Evolutionary conservation across 768 basidiomycete species (phyloP).

Genomic region (Hypholoma fasciculare): DNA sequence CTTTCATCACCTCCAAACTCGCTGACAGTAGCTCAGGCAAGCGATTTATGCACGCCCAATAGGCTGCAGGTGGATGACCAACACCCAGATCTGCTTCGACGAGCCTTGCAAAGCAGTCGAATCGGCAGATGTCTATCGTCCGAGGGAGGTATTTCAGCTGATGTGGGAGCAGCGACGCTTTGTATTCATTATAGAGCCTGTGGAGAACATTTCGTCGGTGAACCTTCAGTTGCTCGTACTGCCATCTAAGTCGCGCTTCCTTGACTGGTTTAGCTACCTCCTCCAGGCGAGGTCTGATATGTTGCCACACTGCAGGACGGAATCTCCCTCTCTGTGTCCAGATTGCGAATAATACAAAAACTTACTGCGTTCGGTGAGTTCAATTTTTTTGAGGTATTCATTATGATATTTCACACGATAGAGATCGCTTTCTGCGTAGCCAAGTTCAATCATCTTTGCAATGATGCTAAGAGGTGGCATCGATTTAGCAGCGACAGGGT

Average conservation of each 20-base stretch:
- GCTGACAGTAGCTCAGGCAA: constrained; percentile 1
- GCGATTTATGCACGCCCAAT: background rate
- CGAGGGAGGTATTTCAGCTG: constrained; percentile 24
- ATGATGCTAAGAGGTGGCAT: background rate
- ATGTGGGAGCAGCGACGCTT: constrained; percentile 15
- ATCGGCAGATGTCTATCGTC: constrained; percentile 14
- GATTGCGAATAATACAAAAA: background rate
- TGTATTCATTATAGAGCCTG: constrained; percentile 17
- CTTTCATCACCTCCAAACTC: background rate
- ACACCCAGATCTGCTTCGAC: background rate
- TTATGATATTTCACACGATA: background rate
- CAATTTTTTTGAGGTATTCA: constrained; percentile 2
- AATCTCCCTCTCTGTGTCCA: background rate
- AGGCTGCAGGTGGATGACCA: background rate
- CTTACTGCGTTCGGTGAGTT: constrained; percentile 28
- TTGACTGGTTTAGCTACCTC: background rate
- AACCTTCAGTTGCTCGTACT: background rate
- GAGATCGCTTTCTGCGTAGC: constrained; percentile 6
- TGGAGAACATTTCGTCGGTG: constrained; percentile 2
- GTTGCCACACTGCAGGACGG: constrained; percentile 1
- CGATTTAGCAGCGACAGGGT: background rate
- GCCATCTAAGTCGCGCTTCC: background rate
- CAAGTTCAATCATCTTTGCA: constrained; percentile 2
- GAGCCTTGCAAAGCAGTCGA: constrained; percentile 3
- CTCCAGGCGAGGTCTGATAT: constrained; percentile 8